Conservation (phyloP, 495 filamentous ascomycete genomes). For the Cetradonia linearis region DNA sequence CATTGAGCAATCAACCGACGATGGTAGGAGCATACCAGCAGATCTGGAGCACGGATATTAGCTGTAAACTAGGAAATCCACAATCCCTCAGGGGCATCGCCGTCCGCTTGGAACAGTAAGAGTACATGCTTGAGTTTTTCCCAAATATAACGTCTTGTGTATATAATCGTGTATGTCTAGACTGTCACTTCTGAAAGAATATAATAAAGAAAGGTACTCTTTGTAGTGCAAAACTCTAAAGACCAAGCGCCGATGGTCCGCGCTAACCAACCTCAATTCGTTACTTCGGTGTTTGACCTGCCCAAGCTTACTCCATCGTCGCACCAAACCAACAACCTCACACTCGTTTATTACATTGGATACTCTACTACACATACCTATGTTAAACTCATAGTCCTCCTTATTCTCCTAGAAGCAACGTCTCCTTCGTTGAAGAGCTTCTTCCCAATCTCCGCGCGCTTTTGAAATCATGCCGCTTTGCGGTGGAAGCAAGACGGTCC, state of each 20-base stretch:
- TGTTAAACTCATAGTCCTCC: neutral
- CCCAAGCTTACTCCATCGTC: neutral
- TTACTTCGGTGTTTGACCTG: neutral
- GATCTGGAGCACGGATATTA: neutral
- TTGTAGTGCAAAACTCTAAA: neutral
- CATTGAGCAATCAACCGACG: neutral
- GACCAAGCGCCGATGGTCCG: neutral
- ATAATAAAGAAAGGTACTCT: too few species aligned
- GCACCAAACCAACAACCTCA: neutral
- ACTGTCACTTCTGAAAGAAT: too few species aligned
- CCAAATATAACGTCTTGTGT: too few species aligned
- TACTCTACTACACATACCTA: neutral
- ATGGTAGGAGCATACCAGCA: neutral
- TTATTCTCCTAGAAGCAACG: neutral
- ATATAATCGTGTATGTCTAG: too few species aligned
- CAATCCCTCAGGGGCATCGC: too few species aligned
- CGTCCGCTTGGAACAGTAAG: too few species aligned
- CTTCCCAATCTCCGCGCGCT: constrained; percentile 5
- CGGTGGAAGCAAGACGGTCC: constrained; percentile 66
- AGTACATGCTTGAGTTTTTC: too few species aligned
- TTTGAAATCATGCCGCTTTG: constrained; percentile 36
- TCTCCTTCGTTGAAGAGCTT: constrained; percentile 6
- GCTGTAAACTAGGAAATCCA: too few species aligned
- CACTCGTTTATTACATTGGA: constrained; percentile 8
- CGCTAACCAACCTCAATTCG: constrained; percentile 13